Evolutionary conservation across 768 basidiomycete genomes (phyloP), one percentile per base, ranked within the genome.

Genomic region (Tricholoma matsutake): DNA sequence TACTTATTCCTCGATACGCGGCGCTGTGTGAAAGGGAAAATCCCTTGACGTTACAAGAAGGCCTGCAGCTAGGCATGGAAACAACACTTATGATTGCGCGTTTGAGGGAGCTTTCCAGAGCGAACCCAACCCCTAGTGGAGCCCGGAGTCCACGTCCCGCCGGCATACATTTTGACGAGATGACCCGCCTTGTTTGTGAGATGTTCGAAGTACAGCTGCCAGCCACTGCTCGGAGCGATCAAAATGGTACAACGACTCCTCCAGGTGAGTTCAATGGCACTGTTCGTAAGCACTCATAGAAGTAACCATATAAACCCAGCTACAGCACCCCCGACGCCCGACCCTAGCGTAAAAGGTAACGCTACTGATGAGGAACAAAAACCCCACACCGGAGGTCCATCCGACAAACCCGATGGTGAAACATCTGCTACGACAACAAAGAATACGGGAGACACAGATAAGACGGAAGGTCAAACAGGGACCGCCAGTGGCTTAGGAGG

Each of bases 1-100:
- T 84, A 31, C 74, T 90, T 3, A 70, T 84, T 10, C 82, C 83
- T 0, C 79, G 86, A 0, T 91, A 88, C 57, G 74, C 80, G 0
- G 70, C 78, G 0, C 75, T 92, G 0, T 84, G 84, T 54, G 72
- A 73, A 6, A 80, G 87, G 8, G 75, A 78, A 1, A 78, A 76
- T 0, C 79, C 85, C 0, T 75, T 89, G 5, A 77, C 78, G 0
- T 68, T 84, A 5, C 78, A 81, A 6, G 92, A 92, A 58, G 83
- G 81, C 4, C 68, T 71, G n/a, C 69, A 70, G 22, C 72, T 93
- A 18, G 85, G 86, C 0, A 69, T 85, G 64, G 80, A 84, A 7
- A 82, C 82, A 0, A 73, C 83, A 0, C 69, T 87, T 6, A 74
- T 75, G 29, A 72, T 90, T 13, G 80, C 80, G 0, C 69, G 71